These are phyloP conservation scores for Tetrahymena malaccensis DNA, from an alignment of 73 alveolate genomes.

Conservation along the genomic window DNA sequence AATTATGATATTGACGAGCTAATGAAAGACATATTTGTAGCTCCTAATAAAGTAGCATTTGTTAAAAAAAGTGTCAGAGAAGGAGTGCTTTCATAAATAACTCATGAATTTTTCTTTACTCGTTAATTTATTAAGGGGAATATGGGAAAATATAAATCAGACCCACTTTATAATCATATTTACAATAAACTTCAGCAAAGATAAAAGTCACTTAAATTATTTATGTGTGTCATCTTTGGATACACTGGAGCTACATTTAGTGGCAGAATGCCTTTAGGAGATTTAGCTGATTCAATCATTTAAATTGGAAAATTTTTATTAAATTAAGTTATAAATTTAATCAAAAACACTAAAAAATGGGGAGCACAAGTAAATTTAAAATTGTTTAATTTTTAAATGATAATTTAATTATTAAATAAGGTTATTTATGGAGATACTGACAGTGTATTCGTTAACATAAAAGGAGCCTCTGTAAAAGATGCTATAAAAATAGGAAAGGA, in stretches of 20 bases:
- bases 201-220: constrained; percentile 72
- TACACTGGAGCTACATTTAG: constrained; percentile 89
- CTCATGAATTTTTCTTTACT: constrained; percentile 72
- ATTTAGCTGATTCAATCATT: constrained; percentile 75
- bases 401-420: background rate
- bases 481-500: constrained; percentile 68
- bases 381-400: too few relatives aligned
- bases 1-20: background rate
- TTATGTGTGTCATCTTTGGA: constrained; percentile 87
- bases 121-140: constrained; percentile 80
- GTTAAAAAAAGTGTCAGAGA: constrained; percentile 71
- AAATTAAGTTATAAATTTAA: constrained; percentile 49
- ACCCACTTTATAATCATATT: constrained; percentile 50
- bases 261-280: constrained; percentile 91
- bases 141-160: constrained; percentile 55
- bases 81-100: constrained; percentile 79
- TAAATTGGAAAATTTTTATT: constrained; percentile 64
- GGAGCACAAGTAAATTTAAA: constrained; percentile 5
- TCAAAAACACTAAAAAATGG: constrained; percentile 46
- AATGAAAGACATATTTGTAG: constrained; percentile 43
- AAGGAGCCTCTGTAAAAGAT: constrained; percentile 56
- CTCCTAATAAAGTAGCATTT: constrained; percentile 70
- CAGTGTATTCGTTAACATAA: constrained; percentile 65
- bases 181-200: constrained; percentile 74
- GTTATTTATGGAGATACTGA: constrained; percentile 94